These are phyloP conservation scores for Simmondsia chinensis DNA, from an alignment of 148 eudicot species.

Conservation along the genomic window DNA sequence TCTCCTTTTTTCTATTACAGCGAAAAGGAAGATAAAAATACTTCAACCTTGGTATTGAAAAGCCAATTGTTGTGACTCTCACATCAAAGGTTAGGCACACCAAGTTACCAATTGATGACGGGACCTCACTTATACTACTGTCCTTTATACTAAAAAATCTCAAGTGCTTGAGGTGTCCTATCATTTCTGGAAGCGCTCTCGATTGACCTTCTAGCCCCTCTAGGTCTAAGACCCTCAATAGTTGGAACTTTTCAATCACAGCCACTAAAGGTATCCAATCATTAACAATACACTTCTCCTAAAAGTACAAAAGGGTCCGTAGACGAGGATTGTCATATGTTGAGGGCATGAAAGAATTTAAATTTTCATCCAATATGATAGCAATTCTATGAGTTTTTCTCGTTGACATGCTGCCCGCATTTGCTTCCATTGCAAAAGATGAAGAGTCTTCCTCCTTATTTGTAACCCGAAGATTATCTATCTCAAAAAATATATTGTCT, in stretches of 20 bases:
- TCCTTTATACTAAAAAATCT: constrained; percentile 16
- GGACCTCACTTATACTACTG: not conserved
- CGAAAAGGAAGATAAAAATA: constrained; percentile 21
- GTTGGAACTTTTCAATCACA: not conserved
- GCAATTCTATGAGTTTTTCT: constrained; percentile 4
- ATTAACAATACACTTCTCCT: not conserved
- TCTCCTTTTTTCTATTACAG: not conserved
- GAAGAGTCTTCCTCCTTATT: not conserved
- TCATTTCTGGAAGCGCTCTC: not conserved
- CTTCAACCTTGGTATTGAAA: constrained; percentile 6
- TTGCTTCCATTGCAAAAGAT: too few species aligned
- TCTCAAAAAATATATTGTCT: constrained; percentile 13
- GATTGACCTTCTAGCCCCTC: not conserved
- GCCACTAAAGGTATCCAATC: not conserved
- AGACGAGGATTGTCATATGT: not conserved
- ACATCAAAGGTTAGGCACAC: constrained; percentile 20
- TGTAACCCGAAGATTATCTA: not conserved
- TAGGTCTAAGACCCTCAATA: constrained; percentile 9
- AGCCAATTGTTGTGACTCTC: not conserved
- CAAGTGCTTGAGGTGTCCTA: constrained; percentile 14
- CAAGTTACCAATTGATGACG: constrained; percentile 15
- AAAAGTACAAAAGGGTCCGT: constrained; percentile 9
- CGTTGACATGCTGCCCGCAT: too few species aligned
- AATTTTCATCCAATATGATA: not conserved
- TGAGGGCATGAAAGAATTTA: not conserved